Evolutionary conservation across 225 moss, liverwort and hornwort genomes (phyloP).

Genomic region (Takakia lepidozioides): DNA sequence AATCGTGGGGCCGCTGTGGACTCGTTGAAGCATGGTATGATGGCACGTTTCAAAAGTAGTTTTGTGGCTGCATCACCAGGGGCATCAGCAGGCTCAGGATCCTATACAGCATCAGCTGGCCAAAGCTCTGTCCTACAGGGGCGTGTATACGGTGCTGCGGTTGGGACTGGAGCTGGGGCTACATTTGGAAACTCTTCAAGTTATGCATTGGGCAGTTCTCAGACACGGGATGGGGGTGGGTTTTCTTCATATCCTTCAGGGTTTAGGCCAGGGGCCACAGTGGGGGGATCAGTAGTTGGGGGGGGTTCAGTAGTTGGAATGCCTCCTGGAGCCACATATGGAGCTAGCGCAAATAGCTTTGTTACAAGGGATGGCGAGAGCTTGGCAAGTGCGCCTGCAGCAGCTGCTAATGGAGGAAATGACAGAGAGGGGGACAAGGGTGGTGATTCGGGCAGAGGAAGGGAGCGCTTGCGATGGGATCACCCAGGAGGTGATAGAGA

Average conservation of each 20-base stretch:
- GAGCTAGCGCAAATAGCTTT: conserved; percentile 4
- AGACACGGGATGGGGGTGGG: conserved; percentile 28
- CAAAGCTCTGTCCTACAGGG: conserved; percentile 43
- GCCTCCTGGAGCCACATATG: conserved; percentile 1
- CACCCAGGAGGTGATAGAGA: conserved; percentile 5
- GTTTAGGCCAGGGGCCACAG: background rate
- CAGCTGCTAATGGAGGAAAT: conserved; percentile 16
- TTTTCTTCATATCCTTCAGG: conserved; percentile 1
- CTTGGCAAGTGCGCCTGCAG: conserved; percentile 10
- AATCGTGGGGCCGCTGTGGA: conserved; percentile 61
- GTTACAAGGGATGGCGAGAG: conserved; percentile 21
- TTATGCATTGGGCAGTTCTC: conserved; percentile 40
- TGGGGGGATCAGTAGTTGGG: conserved; percentile 11
- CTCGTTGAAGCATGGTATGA: conserved; percentile 87
- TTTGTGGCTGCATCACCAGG: conserved; percentile 86
- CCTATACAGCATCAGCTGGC: conserved; percentile 48
- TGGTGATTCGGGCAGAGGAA: conserved; percentile 20
- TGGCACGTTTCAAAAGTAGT: conserved; percentile 93
- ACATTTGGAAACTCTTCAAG: conserved; percentile 36
- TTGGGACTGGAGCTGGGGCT: conserved; percentile 25
- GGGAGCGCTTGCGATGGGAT: no score
- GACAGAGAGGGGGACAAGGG: conserved; percentile 22
- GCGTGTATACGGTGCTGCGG: conserved; percentile 24
- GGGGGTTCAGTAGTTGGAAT: conserved; percentile 10
- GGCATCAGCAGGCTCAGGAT: conserved; percentile 23